Evolutionary conservation across 148 eudicot species (phyloP), one percentile per base, ranked within the genome.

Genomic region (Diospyros kaki): DNA sequence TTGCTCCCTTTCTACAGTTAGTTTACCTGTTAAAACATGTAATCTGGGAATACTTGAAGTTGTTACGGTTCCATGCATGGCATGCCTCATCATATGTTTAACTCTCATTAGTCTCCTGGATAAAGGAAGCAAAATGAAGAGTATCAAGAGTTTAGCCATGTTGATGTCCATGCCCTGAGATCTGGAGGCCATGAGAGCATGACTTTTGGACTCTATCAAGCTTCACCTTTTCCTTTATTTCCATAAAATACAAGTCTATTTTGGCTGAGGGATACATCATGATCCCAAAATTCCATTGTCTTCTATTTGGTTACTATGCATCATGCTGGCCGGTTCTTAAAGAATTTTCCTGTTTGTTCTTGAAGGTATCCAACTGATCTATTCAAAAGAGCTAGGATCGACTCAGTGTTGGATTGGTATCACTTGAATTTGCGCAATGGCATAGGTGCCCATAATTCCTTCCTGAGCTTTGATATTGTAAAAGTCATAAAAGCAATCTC

Each of bases 321-420:
- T 45, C 12, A 50, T 71, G 10, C 28, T 41, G n/a, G 53, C 61
- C 65, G 5, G 42, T 9, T 41, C 43, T 71, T 71, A 59, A 50
- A 66, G 41, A 9, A 3, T 73, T 54, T 65, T 74, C 42, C 28
- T 15, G 64, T 55, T 71, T 48, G 51, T 64, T 9, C 13, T 53
- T 58, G 14, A 69, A 93, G 98, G 98, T 93, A 91, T 80, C 98
- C 98, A 55, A 74, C 89, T 73, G 98, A 93, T 85, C 77, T 87
- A 51, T 78, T 77, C 75, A 88, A 76, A 83, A 85, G 93, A 77
- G 93, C 94, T 43, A 93, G 89, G 87, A 86, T 93, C 78, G 83
- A 93, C 72, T 89, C 97, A 43, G 98, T 93, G 60, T 78, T 93
- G 80, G 97, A 93, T 83, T 93, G 97, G 98, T 97, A 93, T 87